Base-by-base conservation (phyloP, 345 rosid genomes). In the Rhizophora mangle region DNA sequence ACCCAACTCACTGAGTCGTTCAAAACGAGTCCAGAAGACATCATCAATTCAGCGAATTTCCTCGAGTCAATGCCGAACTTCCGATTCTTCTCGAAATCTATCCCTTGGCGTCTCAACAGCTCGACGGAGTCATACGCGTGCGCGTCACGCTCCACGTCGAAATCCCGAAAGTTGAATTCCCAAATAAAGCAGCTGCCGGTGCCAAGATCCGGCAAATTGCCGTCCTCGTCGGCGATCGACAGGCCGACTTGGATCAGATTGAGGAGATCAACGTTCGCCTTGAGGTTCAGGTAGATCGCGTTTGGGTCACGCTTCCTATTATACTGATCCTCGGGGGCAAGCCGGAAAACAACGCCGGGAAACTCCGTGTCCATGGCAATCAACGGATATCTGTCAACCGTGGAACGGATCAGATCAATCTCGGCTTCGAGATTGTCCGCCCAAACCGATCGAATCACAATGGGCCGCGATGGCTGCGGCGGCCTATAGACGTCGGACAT, bases 311-410 rank as follows among this genome's bases (percentile, higher is more conserved):
- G 78, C 3, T 68, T 69, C 5, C 83, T 76, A 46, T 66, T 56
- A 26, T 43, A 53, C n/a, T 65, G 62, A 52, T 77, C 84, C 2
- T 27, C 72, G 6, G 73, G 78, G 31, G 65, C 32, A 0, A 82
- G 75, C 27, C 76, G 76, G 58, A 79, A 79, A 16, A 93, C 82
- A 27, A 93, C 39, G 18, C 98, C 97, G 24, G 96, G 97, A 34
- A 93, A 93, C 68, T 93, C 96, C 0, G 98, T 93, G 68, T 93
- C 97, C 97, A 93, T 91, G 6, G 97, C 84, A 19, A 89, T 76
- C 53, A 86, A 79, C 6, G 96, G 92, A 76, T 74, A 91, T 0
- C 46, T 60, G 56, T 91, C 94, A 57, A 91, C 74, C 36, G 80
- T 39, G 22, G 83, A 73, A 8, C 86, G 72, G 72, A 91, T 89